These are phyloP conservation scores for Talaromyces atroroseus DNA, from an alignment of 2,329 filamentous ascomycete genomes.

Conservation along the genomic window DNA sequence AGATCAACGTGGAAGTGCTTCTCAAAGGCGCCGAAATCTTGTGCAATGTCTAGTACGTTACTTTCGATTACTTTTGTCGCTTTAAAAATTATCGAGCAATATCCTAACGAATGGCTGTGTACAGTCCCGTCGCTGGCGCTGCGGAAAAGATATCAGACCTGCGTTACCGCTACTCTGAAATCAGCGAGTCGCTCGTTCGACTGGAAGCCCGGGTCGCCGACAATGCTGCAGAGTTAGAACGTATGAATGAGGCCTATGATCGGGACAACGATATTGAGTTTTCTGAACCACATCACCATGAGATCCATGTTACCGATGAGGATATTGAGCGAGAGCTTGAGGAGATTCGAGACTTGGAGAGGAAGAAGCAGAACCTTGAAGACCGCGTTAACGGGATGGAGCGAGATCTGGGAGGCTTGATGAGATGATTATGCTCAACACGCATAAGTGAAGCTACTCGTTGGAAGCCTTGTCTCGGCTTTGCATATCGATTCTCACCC, in stretches of 20 bases:
- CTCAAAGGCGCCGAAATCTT: slow-evolving; percentile 85
- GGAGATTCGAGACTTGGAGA: slow-evolving; percentile 57
- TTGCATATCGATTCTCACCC: background rate
- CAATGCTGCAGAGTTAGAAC: slow-evolving; percentile 67
- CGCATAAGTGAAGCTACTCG: background rate
- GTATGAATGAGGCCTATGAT: slow-evolving; percentile 60
- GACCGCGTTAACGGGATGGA: slow-evolving; percentile 64
- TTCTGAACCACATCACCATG: slow-evolving; percentile 19
- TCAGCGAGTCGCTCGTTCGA: slow-evolving; percentile 67
- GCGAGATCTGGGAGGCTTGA: slow-evolving; percentile 58
- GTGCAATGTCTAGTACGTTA: slow-evolving; percentile 69
- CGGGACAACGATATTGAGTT: slow-evolving; percentile 51
- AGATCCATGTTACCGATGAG: slow-evolving; percentile 34
- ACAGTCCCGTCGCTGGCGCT: slow-evolving; percentile 67
- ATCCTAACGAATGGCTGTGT: background rate
- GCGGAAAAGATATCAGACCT: slow-evolving; percentile 68
- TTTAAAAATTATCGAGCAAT: too few relatives aligned
- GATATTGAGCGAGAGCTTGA: slow-evolving; percentile 44
- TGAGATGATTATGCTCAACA: slow-evolving; percentile 38
- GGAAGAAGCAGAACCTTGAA: slow-evolving; percentile 57
- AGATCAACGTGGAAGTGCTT: slow-evolving; percentile 80
- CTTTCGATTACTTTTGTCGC: background rate
- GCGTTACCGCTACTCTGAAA: slow-evolving; percentile 64
- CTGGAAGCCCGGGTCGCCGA: slow-evolving; percentile 75
- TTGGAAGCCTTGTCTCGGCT: background rate